Evolutionary conservation across 192 early-diverging fungal genomes (phyloP).

Genomic region (Gonapodya sp.): DNA sequence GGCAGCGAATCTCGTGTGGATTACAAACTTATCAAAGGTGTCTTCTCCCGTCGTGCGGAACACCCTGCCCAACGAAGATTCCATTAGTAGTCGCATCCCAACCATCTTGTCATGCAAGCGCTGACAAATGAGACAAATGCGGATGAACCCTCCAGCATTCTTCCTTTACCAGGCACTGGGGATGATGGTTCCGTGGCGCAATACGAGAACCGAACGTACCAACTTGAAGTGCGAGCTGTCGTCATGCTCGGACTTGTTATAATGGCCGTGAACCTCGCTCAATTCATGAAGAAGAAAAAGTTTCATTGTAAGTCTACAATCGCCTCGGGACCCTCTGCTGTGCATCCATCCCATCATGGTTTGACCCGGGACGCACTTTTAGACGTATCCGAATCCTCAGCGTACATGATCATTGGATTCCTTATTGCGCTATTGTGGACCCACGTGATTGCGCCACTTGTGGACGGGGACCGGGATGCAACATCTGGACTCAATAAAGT

Average conservation of each 20-base stretch:
- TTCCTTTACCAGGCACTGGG: neutral
- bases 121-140: no score
- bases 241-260: slow-evolving; percentile 42
- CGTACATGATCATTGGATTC: neutral
- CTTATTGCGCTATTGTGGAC: neutral
- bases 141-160: neutral
- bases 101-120: no score
- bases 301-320: slow-evolving; percentile 29
- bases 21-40: no score
- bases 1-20: no score
- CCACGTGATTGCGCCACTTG: neutral
- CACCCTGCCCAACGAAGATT: no score
- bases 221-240: slow-evolving; percentile 21
- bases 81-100: no score
- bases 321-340: no score
- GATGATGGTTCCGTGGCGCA: neutral
- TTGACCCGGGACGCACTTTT: no score
- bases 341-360: no score
- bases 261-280: slow-evolving; percentile 38
- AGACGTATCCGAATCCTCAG: neutral
- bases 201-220: slow-evolving; percentile 9
- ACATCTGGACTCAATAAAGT: neutral
- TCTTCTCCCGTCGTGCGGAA: no score
- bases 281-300: slow-evolving; percentile 38
- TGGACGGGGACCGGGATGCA: neutral